Evolutionary conservation across 2,329 filamentous ascomycete species (phyloP), one percentile per base, ranked within the genome.

Genomic region (Ophiognomonia clavigignenti-juglandacearum): DNA sequence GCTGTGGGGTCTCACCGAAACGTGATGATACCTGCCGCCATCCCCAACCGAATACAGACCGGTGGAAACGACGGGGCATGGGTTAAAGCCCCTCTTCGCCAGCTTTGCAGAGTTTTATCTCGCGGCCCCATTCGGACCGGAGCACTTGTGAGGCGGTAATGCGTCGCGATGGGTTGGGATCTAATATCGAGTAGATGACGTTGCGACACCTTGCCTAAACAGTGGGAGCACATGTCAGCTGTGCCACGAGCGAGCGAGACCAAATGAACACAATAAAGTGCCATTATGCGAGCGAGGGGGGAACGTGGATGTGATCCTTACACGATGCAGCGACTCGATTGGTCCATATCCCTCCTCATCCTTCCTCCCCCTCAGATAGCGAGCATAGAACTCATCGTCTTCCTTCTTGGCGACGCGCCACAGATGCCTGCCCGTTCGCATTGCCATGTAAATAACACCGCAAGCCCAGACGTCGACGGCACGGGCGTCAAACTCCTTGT

Each of bases 361-460:
- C 62, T 89, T 86, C 44, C 93, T 83, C 24, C 93, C 93, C 62
- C 95, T 87, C 5, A 98, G 78, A 62, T 98, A 98, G 35, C 90
- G 85, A 54, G 88, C 87, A 63, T 96, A 98, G 59, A 97, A 98
- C 61, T 97, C 93, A 60, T 98, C 93, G 56, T 97, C 92, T 46
- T 95, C 91, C 68, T 90, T 95, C 67, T 92, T 92, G 6, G 93
- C 93, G n/a, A 96, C 82, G 45, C 91, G 86, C 93, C 93, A 98
- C 8, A 98, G 75, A 66, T 98, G 93, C 44, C 93, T 80, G 6
- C 93, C 93, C 2, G 92, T 97, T 49, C 93, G 80, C 93, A 98
- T 98, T 13, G 93, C 93, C 93, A 98, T 98, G 71, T 98, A 98
- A 51, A 98, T 98, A 43, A 98, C 93, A 62, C 93, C 93, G 51